Evolutionary conservation across 1,284 basidiomycete species (phyloP).

Genomic region (Marasmius fiardii): DNA sequence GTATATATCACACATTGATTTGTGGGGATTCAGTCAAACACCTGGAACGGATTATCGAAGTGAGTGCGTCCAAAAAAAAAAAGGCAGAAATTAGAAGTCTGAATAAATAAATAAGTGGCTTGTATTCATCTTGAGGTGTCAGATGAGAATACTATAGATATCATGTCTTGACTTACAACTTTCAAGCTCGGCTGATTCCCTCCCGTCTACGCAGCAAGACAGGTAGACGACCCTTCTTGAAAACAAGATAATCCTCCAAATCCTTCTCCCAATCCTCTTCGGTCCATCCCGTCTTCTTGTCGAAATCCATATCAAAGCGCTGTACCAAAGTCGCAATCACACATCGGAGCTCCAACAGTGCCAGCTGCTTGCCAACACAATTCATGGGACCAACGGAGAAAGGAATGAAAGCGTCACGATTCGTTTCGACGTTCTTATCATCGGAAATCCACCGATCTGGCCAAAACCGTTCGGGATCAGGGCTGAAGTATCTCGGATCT

Average conservation of each 20-base stretch:
- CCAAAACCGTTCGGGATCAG: constrained; percentile 7
- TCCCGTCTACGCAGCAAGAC: constrained; percentile 12
- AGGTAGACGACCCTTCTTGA: constrained; percentile 24
- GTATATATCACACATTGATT: too few species aligned
- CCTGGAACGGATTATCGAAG: too few species aligned
- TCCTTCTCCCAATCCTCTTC: constrained; percentile 23
- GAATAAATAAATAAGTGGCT: too few species aligned
- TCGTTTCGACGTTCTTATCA: constrained; percentile 14
- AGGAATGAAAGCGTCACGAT: constrained; percentile 27
- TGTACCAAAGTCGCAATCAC: constrained; percentile 25
- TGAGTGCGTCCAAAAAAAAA: too few species aligned
- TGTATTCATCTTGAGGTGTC: too few species aligned
- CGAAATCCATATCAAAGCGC: constrained; percentile 27
- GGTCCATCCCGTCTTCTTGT: constrained; percentile 20
- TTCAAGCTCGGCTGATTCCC: too few species aligned
- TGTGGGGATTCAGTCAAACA: too few species aligned
- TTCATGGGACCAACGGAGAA: constrained; percentile 31
- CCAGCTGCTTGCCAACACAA: constrained; percentile 31
- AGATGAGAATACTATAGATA: too few species aligned
- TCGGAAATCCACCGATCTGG: constrained; percentile 9
- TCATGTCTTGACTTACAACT: too few species aligned
- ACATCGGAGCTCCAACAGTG: constrained; percentile 26
- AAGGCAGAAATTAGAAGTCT: too few species aligned
- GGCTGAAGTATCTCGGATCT: constrained; percentile 8
- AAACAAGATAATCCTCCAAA: constrained; percentile 26